These are phyloP conservation scores for Globisporangium echinulatum DNA, from an alignment of 352 stramenopile species.

Conservation along the genomic window DNA sequence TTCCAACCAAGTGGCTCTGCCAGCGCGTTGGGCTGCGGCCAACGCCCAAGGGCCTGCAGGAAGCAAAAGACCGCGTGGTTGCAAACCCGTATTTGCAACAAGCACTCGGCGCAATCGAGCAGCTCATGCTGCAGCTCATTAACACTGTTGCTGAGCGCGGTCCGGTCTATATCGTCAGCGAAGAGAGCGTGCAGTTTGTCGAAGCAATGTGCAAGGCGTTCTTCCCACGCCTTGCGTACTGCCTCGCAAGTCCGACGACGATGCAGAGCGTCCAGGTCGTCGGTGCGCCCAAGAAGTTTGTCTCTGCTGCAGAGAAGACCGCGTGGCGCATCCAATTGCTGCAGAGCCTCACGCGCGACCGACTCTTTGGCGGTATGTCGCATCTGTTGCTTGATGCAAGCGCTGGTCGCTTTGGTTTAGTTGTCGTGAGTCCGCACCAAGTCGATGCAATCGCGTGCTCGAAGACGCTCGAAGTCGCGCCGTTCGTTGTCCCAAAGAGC, in stretches of 20 bases:
- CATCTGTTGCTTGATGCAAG: conserved; percentile 32
- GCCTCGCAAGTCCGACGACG: conserved; percentile 33
- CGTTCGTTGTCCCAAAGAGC: conserved; percentile 55
- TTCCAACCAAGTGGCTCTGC: conserved; percentile 57
- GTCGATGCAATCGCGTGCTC: conserved; percentile 44
- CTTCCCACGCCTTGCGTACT: conserved; percentile 59
- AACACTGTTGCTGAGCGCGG: conserved; percentile 37
- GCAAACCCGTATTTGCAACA: conserved; percentile 38
- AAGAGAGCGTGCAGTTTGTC: conserved; percentile 54
- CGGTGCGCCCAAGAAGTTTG: conserved; percentile 45
- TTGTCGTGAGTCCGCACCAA: conserved; percentile 55
- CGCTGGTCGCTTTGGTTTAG: conserved; percentile 44
- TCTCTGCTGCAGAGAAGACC: conserved; percentile 41
- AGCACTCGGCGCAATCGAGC: conserved; percentile 49
- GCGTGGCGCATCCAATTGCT: conserved; percentile 45
- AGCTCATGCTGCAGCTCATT: conserved; percentile 46
- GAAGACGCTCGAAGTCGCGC: conserved; percentile 46
- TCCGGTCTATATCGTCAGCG: conserved; percentile 60
- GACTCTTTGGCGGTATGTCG: conserved; percentile 37
- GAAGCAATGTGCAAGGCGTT: conserved; percentile 55
- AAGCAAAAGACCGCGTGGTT: conserved; percentile 42
- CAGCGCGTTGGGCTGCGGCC: conserved; percentile 42
- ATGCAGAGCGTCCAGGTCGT: conserved; percentile 60
- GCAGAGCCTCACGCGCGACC: conserved; percentile 50
- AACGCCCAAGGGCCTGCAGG: conserved; percentile 27